These are phyloP conservation scores for Raffaelea arxii DNA, from an alignment of 2,329 filamentous ascomycete genomes.

Conservation along the genomic window DNA sequence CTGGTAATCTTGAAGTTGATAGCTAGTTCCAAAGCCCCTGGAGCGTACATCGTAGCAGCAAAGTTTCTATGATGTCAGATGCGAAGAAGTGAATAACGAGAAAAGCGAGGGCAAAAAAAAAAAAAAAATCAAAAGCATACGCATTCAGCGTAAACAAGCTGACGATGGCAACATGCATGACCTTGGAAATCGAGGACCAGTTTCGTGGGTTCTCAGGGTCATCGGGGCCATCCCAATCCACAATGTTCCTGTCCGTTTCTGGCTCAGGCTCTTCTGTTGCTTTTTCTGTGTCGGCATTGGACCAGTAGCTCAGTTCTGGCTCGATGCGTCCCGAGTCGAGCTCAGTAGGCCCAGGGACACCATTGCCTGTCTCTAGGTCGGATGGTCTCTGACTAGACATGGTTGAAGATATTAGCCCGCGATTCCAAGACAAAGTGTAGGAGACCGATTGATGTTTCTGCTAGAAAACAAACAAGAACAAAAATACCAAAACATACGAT, in stretches of 20 bases:
- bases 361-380: not conserved
- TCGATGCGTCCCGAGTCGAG: not conserved
- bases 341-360: not conserved
- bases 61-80: conserved; percentile 3
- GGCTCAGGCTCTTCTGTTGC: not conserved
- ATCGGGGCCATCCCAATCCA: conserved; percentile 41
- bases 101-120: not conserved
- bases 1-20: not conserved
- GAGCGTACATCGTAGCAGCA: conserved; percentile 2
- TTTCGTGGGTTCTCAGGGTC: conserved; percentile 44
- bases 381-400: not conserved
- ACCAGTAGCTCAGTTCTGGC: not conserved
- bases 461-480: not conserved
- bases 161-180: conserved; percentile 33
- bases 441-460: not conserved
- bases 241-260: conserved; percentile 32
- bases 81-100: not conserved
- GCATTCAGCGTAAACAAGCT: conserved; percentile 33
- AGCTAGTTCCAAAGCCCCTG: not conserved
- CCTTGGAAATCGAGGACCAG: conserved; percentile 36
- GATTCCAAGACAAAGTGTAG: not conserved
- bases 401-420: not conserved
- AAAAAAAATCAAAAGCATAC: not conserved
- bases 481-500: not conserved
- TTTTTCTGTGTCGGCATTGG: not conserved